A percentile compares a stretch with the other conserved stretches of the same genome.
phyloP scores from a whole-genome alignment of 345 rosid species.

The Toxicodendron radicans region DNA sequence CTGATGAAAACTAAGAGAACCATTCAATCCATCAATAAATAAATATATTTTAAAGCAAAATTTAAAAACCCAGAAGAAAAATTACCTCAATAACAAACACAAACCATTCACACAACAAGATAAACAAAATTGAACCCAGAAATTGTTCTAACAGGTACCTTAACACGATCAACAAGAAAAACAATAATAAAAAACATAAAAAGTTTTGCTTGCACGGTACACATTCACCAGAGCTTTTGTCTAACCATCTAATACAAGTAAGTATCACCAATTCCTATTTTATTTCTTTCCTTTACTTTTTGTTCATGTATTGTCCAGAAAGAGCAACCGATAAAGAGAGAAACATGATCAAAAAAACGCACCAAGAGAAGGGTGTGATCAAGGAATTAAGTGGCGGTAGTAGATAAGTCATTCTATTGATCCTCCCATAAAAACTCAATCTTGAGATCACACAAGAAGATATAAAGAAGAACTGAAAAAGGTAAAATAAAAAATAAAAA shows the following conservation, averaged over 20 bases:
- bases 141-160: conserved; percentile 10
- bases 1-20: conserved; percentile 8
- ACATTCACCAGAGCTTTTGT: conserved; percentile 31
- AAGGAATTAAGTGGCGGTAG: conserved; percentile 19
- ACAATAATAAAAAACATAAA: neutral
- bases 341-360: conserved; percentile 17
- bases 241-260: conserved; percentile 34
- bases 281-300: neutral
- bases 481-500: neutral
- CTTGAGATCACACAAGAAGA: conserved; percentile 19
- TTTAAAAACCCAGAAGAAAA: conserved; percentile 10
- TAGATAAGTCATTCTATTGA: conserved; percentile 40
- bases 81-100: conserved; percentile 27
- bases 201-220: conserved; percentile 43
- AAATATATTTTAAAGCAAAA: neutral
- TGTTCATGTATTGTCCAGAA: conserved; percentile 9
- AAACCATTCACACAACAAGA: conserved; percentile 9
- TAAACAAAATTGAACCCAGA: conserved; percentile 11
- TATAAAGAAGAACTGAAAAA: neutral
- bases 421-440: conserved; percentile 26
- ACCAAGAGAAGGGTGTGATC: conserved; percentile 32
- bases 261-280: neutral
- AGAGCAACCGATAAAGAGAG: conserved; percentile 18
- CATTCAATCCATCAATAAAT: conserved; percentile 15
- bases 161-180: conserved; percentile 14